Evolutionary conservation across 2,329 filamentous ascomycete genomes (phyloP), one percentile per base, ranked within the genome.

Genomic region (Fusarium algeriense): DNA sequence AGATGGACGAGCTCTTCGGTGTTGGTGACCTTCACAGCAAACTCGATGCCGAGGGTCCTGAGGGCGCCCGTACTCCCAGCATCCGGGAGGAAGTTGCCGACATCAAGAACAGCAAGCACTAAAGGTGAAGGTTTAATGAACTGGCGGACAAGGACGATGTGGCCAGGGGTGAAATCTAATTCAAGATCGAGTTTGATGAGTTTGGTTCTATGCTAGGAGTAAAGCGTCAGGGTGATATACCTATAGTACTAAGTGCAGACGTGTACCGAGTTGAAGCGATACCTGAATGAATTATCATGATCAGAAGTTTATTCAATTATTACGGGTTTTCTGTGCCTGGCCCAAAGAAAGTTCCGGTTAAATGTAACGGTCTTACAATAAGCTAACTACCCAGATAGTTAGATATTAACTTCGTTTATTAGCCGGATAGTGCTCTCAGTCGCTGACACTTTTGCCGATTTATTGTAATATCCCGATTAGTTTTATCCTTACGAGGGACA

Each of bases 1-100:
- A 86, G 78, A 91, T 91, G 88, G 88, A 91, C 76, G 88, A 90
- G 73, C 82, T 91, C 19, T 91, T 91, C 77, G 89, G 89, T 48
- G 83, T 90, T 52, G 87, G 86, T 7, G 86, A 88, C 65, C 38
- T 67, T 30, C 69, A 56, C 32, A 78, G 78, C 72, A 70, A 78
- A 65, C 59, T 77, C 8, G 76, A 81, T 14, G 73, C 76, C 10
- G 79, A 81, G 70, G 78, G 81, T 65, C 71, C 77, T 2, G 79
- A 79, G 71, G 60, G 60, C 19, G 77, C 62, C 41, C 74, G 66
- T n/a, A 53, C 66, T 13, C 63, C 69, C 28, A 79, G 75, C 52
- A 75, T 78, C 54, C 73, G 73, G 20, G 78, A 78, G 65, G 71
- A 75, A 64, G 66, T 60, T 35, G 57, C 49, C n/a, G 58, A 67